Evolutionary conservation across 345 rosid genomes (phyloP).

Genomic region (Gossypium rotundifolium): DNA sequence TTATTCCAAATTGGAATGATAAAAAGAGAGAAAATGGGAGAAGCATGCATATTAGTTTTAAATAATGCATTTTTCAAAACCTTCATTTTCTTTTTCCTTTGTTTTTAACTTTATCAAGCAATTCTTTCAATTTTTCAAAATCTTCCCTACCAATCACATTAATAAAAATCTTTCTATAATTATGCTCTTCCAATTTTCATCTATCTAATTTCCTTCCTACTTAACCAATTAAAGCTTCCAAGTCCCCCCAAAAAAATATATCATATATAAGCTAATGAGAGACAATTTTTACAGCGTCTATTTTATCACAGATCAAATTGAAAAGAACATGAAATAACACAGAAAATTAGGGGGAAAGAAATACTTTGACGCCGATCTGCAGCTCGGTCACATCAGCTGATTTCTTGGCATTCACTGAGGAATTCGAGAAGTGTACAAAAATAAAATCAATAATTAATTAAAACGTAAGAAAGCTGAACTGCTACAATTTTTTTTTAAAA

Average conservation of each 20-base stretch:
- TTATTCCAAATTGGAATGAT: too few species aligned
- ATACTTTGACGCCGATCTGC: conserved; percentile 90
- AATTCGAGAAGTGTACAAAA: background rate
- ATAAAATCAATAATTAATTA: background rate
- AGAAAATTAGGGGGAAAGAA: background rate
- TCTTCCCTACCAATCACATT: too few species aligned
- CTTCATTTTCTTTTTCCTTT: too few species aligned
- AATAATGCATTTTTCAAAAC: too few species aligned
- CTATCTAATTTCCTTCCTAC: too few species aligned
- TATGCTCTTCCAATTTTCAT: too few species aligned
- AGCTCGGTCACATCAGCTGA: conserved; percentile 80
- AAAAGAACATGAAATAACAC: background rate
- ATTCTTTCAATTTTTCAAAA: too few species aligned
- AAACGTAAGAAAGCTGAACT: background rate
- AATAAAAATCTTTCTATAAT: too few species aligned
- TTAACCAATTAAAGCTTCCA: too few species aligned
- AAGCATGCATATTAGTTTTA: too few species aligned
- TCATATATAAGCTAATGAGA: background rate
- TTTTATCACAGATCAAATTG: background rate
- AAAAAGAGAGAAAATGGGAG: too few species aligned
- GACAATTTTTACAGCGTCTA: background rate
- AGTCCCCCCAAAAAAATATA: background rate
- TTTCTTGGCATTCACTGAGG: conserved; percentile 54
- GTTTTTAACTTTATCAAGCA: too few species aligned
- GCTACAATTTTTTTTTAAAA: background rate